Conservation (phyloP, 257 asterid species). For the Nicotiana knightiana region DNA sequence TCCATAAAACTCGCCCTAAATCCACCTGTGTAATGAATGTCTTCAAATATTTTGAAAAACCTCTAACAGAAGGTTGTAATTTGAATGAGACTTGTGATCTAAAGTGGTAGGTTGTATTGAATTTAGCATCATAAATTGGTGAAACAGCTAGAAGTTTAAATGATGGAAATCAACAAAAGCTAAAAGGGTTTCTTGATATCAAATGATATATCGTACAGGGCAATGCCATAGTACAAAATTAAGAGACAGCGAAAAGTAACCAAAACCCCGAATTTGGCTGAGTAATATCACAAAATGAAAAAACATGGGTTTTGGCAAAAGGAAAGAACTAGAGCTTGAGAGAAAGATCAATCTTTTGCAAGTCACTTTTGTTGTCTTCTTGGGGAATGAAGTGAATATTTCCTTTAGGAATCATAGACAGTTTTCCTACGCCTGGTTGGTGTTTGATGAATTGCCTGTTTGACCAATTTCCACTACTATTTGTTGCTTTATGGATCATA, state of each 20-base stretch:
- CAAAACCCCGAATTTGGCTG: no score
- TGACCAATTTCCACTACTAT: neutral
- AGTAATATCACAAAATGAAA: neutral
- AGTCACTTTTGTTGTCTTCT: neutral
- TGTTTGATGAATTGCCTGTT: neutral
- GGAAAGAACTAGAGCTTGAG: slow-evolving; percentile 11
- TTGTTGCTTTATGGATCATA: slow-evolving; percentile 11
- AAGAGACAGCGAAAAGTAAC: no score
- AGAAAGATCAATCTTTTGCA: slow-evolving; percentile 20
- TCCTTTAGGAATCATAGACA: neutral
- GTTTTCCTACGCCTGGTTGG: slow-evolving; percentile 12
- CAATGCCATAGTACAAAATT: neutral
- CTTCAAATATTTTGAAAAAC: no score
- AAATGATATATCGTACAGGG: neutral
- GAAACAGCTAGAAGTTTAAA: no score
- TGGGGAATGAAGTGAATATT: neutral
- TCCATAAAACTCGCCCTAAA: no score
- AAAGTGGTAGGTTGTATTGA: no score
- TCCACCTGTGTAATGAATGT: no score
- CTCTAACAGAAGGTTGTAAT: neutral
- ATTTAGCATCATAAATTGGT: no score
- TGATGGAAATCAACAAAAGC: neutral
- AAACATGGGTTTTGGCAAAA: neutral
- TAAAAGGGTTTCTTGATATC: neutral
- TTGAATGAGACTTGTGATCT: neutral